Percentiles rank a stretch among this genome's conserved stretches.
Evolutionary conservation across 257 asterid genomes (phyloP).

Genomic region (Solanum chaucha): DNA sequence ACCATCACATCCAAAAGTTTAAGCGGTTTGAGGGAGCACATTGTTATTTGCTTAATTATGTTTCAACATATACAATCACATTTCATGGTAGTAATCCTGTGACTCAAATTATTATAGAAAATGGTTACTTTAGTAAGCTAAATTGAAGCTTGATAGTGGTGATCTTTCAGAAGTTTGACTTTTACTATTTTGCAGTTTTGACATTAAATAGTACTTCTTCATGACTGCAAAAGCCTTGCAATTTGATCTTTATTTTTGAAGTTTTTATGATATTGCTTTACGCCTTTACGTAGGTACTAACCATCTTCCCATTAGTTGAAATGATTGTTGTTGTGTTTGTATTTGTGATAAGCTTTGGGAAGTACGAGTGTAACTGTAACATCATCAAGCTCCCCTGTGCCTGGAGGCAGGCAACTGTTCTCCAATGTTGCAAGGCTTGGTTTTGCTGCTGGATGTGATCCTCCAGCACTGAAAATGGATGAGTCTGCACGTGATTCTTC

Average conservation of each 20-base stretch:
- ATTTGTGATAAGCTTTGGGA: constrained; percentile 52
- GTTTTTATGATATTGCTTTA: background rate
- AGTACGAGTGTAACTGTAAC: constrained; percentile 35
- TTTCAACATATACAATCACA: background rate
- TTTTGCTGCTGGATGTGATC: constrained; percentile 87
- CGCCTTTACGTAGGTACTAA: background rate
- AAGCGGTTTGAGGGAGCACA: background rate
- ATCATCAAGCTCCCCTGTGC: constrained; percentile 49
- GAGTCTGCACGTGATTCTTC: constrained; percentile 28
- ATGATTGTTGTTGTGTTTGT: background rate
- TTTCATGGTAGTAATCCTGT: background rate
- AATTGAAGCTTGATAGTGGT: background rate
- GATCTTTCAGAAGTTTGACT: background rate
- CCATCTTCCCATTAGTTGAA: background rate
- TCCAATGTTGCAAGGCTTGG: constrained; percentile 88
- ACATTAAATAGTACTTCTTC: background rate
- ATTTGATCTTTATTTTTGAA: background rate
- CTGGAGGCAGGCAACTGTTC: constrained; percentile 49
- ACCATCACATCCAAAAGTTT: background rate
- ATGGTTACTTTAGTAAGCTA: background rate
- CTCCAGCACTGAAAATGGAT: constrained; percentile 45
- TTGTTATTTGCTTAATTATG: background rate
- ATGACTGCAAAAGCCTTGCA: background rate
- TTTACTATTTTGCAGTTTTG: background rate
- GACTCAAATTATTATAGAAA: background rate